These are phyloP conservation scores for Mycena amicta DNA, from an alignment of 768 basidiomycete species.

Conservation along the genomic window DNA sequence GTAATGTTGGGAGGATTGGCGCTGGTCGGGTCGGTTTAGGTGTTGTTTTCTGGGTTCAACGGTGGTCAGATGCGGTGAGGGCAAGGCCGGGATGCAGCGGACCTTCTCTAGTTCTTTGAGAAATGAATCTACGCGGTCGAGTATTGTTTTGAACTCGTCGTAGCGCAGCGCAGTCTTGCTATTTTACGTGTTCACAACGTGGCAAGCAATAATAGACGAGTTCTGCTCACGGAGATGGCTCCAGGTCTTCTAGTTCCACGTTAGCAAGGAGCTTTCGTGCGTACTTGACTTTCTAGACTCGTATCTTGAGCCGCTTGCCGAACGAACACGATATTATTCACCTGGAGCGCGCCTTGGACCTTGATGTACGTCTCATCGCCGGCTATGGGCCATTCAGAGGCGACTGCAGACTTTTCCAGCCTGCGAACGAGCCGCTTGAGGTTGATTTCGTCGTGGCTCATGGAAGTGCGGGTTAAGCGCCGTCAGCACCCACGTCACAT, in stretches of 20 bases:
- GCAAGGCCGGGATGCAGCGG: not conserved
- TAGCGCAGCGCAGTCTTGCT: conserved; percentile 49
- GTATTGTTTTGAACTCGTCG: conserved; percentile 47
- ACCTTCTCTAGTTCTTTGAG: conserved; percentile 60
- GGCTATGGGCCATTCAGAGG: conserved; percentile 38
- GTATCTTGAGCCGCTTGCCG: not conserved
- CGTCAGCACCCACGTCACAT: not conserved
- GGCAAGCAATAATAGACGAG: conserved; percentile 22
- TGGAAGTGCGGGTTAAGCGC: not conserved
- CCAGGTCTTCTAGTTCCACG: conserved; percentile 53
- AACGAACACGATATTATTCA: conserved; percentile 22
- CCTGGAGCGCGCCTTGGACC: conserved; percentile 59
- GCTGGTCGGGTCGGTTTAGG: conserved; percentile 43
- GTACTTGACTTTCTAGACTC: conserved; percentile 49
- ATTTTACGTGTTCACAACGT: not conserved
- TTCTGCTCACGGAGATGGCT: conserved; percentile 40
- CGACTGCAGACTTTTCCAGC: conserved; percentile 58
- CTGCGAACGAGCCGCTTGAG: conserved; percentile 59
- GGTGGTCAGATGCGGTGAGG: not conserved
- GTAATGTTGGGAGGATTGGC: conserved; percentile 57
- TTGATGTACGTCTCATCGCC: conserved; percentile 51
- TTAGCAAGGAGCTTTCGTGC: conserved; percentile 60
- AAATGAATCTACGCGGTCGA: conserved; percentile 58
- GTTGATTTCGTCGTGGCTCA: conserved; percentile 67
- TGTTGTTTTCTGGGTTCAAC: conserved; percentile 40